Evolutionary conservation across 2,329 filamentous ascomycete genomes (phyloP), one percentile per base, ranked within the genome.

Genomic region (Aspergillus vadensis): DNA sequence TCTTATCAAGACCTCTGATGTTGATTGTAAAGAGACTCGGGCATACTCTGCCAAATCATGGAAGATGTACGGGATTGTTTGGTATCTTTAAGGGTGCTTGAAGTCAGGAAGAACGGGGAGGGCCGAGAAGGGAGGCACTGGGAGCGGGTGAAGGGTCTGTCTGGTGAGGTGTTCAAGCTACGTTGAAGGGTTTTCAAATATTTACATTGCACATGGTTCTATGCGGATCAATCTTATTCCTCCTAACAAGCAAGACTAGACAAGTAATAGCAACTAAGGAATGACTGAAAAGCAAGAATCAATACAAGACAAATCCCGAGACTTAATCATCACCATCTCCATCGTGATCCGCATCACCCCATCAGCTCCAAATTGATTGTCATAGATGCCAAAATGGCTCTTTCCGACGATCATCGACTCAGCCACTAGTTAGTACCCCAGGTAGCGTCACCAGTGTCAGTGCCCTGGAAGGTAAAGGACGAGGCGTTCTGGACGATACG

Each of bases 401-500:
- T 12, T 36, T 15, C 12, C 5, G 12, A 12, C 32, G 32, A 12
- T 12, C 32, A 36, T 6, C 10, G 12, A 14, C 12, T 10, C 23
- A 15, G n/a, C 39, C 19, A 21, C 39, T 47, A 55, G 17, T n/a
- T 36, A 15, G 17, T 55, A 17, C 25, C 44, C 53, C 53, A 55
- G 25, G 38, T 55, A 1, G 53, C 36, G 21, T 47, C 53, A 15
- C 53, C 53, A 6, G 25, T 21, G 39, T 41, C 21, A 15, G 53
- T 44, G 10, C 39, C 39, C 39, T 47, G 53, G 39, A 55, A 47
- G 39, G 39, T 51, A 23, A 57, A 57, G 25, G 55, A 51, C 2
- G 55, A 57, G 36, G 23, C 27, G 14, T 19, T 39, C 47, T 57
- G 55, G n/a, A 57, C 55, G 38, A 57, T 57, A 21, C 55, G 55